These are phyloP conservation scores for Phytophthora fragariaefolia DNA, from an alignment of 352 stramenopile species.

Conservation along the genomic window DNA sequence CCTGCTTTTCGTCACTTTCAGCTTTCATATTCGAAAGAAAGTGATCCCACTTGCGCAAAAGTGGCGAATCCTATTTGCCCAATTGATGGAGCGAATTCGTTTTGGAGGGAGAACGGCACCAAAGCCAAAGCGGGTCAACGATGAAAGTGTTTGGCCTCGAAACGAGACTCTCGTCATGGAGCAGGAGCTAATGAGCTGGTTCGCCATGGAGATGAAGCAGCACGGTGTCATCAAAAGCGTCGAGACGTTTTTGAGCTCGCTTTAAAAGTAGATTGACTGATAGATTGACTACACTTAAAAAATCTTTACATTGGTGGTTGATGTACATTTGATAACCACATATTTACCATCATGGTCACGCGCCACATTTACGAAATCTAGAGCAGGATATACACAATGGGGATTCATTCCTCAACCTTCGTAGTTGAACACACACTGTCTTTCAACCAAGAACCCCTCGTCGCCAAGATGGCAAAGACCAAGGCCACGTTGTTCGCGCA, in stretches of 20 bases:
- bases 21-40: conserved; percentile 46
- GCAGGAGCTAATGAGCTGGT: conserved; percentile 59
- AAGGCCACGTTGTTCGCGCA: conserved; percentile 12
- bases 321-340: too few relatives aligned
- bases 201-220: conserved; percentile 59
- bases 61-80: not conserved
- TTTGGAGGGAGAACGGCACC: conserved; percentile 16
- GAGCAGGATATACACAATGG: too few relatives aligned
- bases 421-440: conserved; percentile 1
- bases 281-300: conserved; percentile 1
- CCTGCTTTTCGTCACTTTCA: conserved; percentile 60
- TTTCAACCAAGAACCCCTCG: not conserved
- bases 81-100: conserved; percentile 26
- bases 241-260: conserved; percentile 37
- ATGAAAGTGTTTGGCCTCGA: conserved; percentile 12
- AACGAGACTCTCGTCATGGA: conserved; percentile 46
- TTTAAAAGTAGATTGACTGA: conserved; percentile 11
- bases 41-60: conserved; percentile 8
- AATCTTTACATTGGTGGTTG: too few relatives aligned
- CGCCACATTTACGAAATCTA: too few relatives aligned
- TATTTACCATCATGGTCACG: too few relatives aligned
- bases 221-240: conserved; percentile 55
- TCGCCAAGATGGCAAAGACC: conserved; percentile 11
- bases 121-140: conserved; percentile 8
- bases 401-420: conserved; percentile 14